These are phyloP conservation scores for Cercospora sp. DNA, from an alignment of 2,329 filamentous ascomycete species.

Conservation along the genomic window DNA sequence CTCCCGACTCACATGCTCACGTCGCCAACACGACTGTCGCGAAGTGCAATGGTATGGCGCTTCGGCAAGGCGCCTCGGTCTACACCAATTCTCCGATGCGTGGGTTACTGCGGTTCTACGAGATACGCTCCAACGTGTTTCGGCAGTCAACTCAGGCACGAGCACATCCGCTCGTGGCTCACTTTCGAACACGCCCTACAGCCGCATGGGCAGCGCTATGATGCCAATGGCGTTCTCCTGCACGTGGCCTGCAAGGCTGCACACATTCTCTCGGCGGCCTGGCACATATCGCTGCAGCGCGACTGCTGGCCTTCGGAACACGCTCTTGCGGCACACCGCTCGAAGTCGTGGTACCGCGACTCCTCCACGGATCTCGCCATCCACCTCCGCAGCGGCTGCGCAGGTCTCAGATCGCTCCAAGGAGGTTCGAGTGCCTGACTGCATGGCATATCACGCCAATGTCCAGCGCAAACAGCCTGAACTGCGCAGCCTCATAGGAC, in stretches of 20 bases:
- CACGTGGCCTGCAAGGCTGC: neutral
- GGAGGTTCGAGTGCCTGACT: neutral
- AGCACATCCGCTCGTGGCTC: neutral
- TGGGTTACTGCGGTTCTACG: neutral
- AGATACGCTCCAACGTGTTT: neutral
- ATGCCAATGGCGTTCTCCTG: neutral
- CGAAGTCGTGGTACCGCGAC: neutral
- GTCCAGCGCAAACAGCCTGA: neutral
- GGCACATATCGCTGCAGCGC: neutral
- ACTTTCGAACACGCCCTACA: neutral
- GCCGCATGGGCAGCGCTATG: neutral
- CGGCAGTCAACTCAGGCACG: neutral
- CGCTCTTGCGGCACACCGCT: conserved; percentile 1
- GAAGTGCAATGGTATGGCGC: neutral
- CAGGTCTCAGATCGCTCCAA: neutral
- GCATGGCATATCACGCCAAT: neutral
- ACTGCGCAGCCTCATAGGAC: neutral
- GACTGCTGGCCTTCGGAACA: neutral
- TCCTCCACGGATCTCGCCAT: conserved; percentile 2
- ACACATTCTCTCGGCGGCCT: neutral
- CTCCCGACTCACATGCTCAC: neutral
- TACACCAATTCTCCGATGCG: neutral
- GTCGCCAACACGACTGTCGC: neutral
- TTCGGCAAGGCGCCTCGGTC: neutral
- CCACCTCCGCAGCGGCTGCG: neutral